Percentiles rank a stretch among this genome's conserved stretches.
phyloP scores from a whole-genome alignment of 257 asterid genomes.

The Primulina huaijiensis region DNA sequence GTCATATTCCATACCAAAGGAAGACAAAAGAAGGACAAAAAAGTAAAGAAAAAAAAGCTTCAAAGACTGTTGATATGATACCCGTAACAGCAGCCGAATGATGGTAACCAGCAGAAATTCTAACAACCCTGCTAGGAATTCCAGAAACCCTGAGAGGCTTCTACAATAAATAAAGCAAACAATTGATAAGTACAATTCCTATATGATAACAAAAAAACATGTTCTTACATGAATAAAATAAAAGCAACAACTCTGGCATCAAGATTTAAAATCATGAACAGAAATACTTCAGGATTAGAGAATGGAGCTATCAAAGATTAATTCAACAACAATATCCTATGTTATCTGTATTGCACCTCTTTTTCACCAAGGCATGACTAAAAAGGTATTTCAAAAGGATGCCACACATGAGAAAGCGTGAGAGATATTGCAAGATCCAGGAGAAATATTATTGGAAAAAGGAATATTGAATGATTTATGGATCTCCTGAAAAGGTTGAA shows the following conservation, averaged over 20 bases:
- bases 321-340: neutral
- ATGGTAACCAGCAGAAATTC: constrained; percentile 89
- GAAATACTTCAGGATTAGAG: neutral
- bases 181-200: neutral
- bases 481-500: neutral
- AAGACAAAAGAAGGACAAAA: neutral
- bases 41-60: neutral
- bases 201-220: constrained; percentile 8
- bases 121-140: constrained; percentile 50
- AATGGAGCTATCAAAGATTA: neutral
- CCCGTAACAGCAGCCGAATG: constrained; percentile 97
- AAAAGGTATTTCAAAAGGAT: neutral
- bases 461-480: neutral
- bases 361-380: neutral
- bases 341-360: neutral
- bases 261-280: neutral
- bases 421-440: neutral
- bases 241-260: neutral
- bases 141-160: constrained; percentile 64
- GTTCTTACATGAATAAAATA: constrained; percentile 15
- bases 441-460: neutral
- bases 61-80: constrained; percentile 23
- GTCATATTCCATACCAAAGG: neutral
- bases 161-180: constrained; percentile 41
- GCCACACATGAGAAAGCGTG: neutral